Percentiles rank a stretch among this genome's conserved stretches.
phyloP scores from a whole-genome alignment of 257 asterid species.

The Echites panduratus region DNA sequence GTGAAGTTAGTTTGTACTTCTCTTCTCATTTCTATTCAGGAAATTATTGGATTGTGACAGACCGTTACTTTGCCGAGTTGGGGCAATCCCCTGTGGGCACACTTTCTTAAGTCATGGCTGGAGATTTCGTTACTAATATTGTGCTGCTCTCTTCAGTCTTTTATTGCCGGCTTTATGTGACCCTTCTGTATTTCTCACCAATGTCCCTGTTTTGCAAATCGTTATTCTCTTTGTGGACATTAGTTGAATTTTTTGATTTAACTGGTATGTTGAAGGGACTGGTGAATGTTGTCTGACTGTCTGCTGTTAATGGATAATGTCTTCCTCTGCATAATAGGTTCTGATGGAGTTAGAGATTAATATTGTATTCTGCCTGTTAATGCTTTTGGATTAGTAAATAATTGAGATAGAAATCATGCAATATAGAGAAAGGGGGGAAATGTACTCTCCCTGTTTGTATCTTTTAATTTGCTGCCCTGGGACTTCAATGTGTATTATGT shows the following conservation, averaged over 20 bases:
- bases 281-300: neutral
- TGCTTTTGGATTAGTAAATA: neutral
- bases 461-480: neutral
- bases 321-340: neutral
- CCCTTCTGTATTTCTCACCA: neutral
- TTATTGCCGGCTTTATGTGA: neutral
- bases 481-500: neutral
- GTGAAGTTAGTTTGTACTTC: slow-evolving; percentile 1
- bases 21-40: neutral
- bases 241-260: neutral
- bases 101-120: neutral
- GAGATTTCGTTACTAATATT: neutral
- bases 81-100: neutral
- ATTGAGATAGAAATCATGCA: neutral
- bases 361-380: neutral
- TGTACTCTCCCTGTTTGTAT: neutral
- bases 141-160: neutral
- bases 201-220: neutral
- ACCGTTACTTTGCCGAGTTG: neutral
- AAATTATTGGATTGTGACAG: slow-evolving; percentile 8
- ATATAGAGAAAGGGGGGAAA: neutral
- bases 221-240: neutral
- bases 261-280: neutral
- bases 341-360: neutral
- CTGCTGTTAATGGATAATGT: neutral